A percentile compares a stretch with the other conserved stretches of the same genome.
Conservation (phyloP, 164 flowering plant genomes). For the Euptelea pleiosperma region DNA sequence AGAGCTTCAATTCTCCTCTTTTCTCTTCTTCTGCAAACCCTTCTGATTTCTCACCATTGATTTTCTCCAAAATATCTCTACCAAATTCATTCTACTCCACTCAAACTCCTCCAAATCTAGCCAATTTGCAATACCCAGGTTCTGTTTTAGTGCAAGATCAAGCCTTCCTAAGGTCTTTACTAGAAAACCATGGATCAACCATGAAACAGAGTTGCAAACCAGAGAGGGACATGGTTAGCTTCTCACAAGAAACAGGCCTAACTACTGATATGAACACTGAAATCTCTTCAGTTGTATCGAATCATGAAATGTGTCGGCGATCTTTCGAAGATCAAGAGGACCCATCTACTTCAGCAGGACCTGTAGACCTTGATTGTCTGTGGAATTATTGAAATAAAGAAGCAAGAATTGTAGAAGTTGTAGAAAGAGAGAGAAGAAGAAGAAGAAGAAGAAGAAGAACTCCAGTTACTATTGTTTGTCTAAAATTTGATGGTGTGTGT, state of each 20-base stretch:
- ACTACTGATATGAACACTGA: conserved; percentile 58
- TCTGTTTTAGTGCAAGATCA: conserved; percentile 44
- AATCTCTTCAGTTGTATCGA: conserved; percentile 54
- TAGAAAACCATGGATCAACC: conserved; percentile 38
- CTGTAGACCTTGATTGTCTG: conserved; percentile 47
- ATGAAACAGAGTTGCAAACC: conserved; percentile 39
- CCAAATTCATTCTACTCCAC: conserved; percentile 31
- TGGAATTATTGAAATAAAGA: conserved; percentile 48
- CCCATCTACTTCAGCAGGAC: conserved; percentile 46
- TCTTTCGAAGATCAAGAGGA: conserved; percentile 42
- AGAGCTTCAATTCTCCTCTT: conserved; percentile 33
- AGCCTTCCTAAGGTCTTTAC: conserved; percentile 38
- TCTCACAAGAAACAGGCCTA: conserved; percentile 59
- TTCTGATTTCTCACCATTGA: conserved; percentile 7
- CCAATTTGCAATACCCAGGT: conserved; percentile 32
- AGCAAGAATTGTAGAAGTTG: background rate
- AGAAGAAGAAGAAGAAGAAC: background rate
- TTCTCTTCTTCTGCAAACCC: conserved; percentile 22
- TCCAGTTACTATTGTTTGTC: conserved; percentile 4
- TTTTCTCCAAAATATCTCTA: conserved; percentile 23
- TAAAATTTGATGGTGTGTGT: conserved; percentile 10
- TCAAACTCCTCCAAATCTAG: conserved; percentile 21
- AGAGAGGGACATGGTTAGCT: conserved; percentile 49
- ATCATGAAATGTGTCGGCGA: conserved; percentile 45
- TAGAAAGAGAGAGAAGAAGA: background rate